Conservation (phyloP, 352 stramenopile genomes). For the Pythium coloratum region DNA sequence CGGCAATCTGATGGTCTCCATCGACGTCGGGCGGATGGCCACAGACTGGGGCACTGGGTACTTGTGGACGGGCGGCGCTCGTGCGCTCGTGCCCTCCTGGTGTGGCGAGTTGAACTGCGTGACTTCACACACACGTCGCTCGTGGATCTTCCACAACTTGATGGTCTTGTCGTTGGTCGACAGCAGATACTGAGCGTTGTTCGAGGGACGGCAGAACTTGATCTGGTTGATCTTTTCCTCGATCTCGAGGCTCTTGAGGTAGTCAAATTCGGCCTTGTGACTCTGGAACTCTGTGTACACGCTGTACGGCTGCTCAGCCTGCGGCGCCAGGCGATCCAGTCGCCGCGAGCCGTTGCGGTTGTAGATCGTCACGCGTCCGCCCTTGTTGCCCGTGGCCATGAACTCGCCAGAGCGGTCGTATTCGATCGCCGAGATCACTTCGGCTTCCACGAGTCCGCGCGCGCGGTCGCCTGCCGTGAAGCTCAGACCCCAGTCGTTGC, state of each 20-base stretch:
- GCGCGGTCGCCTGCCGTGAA: constrained; percentile 55
- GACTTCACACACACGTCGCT: constrained; percentile 74
- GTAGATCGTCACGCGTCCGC: constrained; percentile 92
- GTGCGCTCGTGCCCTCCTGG: constrained; percentile 6
- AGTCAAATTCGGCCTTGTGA: constrained; percentile 97
- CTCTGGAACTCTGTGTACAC: constrained; percentile 95
- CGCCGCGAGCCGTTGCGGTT: constrained; percentile 37
- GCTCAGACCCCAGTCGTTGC: constrained; percentile 50
- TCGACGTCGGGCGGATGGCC: constrained; percentile 13
- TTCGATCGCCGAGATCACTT: constrained; percentile 94
- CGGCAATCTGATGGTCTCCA: constrained; percentile 52
- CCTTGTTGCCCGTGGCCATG: constrained; percentile 93
- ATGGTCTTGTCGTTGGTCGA: constrained; percentile 98
- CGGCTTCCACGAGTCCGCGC: constrained; percentile 80
- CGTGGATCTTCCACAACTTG: constrained; percentile 95
- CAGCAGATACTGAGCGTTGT: constrained; percentile 92
- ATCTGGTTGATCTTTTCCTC: constrained; percentile 98
- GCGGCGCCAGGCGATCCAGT: constrained; percentile 9
- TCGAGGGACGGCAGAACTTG: constrained; percentile 90
- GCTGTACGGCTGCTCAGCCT: constrained; percentile 42
- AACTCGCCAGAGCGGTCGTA: constrained; percentile 92
- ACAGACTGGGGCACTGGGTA: background rate
- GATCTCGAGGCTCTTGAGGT: constrained; percentile 97
- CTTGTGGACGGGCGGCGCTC: background rate
- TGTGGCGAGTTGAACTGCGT: constrained; percentile 69